Conservation (phyloP, 306 rosid species). For the Malus sieversii region DNA sequence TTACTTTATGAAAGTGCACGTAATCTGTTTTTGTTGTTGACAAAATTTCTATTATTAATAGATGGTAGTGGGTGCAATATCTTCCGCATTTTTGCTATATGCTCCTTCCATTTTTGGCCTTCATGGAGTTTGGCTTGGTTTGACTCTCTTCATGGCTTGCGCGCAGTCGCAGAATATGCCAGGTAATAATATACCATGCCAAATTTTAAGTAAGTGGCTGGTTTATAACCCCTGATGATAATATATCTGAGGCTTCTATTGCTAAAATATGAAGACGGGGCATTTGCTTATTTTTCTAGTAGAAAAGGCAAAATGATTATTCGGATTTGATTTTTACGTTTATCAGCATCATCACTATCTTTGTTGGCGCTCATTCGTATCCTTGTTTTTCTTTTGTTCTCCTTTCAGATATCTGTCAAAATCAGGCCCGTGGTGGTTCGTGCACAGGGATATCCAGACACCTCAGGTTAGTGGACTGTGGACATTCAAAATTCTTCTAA, state of each 20-base stretch:
- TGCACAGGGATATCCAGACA: conserved; percentile 45
- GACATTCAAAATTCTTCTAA: background rate
- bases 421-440: conserved; percentile 95
- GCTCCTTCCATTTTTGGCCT: conserved; percentile 57
- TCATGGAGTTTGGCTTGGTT: conserved; percentile 79
- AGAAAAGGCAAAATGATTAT: background rate
- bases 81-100: conserved; percentile 60
- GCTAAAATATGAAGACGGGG: background rate
- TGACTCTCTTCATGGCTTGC: conserved; percentile 80
- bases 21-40: background rate
- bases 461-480: conserved; percentile 41
- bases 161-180: conserved; percentile 56
- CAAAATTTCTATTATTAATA: conserved; percentile 11
- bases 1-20: conserved; percentile 6
- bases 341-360: background rate
- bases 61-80: conserved; percentile 69
- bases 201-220: background rate
- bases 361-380: background rate
- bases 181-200: conserved; percentile 33
- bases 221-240: background rate
- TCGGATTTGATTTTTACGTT: background rate
- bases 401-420: conserved; percentile 59
- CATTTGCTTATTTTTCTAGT: background rate
- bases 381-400: conserved; percentile 3
- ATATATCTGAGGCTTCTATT: background rate